A percentile compares a stretch with the other conserved stretches of the same genome.
Conservation (phyloP, 345 rosid species). For the Hibiscus tridactylites region DNA sequence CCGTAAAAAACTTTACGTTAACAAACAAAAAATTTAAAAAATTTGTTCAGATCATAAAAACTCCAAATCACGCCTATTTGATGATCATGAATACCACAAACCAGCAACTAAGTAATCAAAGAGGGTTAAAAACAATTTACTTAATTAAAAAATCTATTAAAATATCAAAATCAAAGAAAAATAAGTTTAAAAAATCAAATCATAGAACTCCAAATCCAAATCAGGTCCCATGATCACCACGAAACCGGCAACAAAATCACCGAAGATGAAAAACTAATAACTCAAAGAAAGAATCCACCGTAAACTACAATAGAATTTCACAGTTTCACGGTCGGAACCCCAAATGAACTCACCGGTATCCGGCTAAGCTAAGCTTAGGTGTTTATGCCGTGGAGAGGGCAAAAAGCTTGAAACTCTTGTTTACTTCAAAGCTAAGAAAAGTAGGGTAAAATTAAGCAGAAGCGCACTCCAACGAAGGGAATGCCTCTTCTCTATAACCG, state of each 20-base stretch:
- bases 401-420: background rate
- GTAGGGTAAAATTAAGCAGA: conserved; percentile 16
- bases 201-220: background rate
- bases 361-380: background rate
- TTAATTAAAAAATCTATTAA: too few relatives aligned
- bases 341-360: conserved; percentile 23
- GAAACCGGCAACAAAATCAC: background rate
- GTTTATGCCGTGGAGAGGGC: background rate
- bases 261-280: background rate
- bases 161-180: background rate
- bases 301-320: background rate
- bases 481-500: conserved; percentile 13
- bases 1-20: background rate
- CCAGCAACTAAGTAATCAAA: background rate
- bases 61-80: background rate
- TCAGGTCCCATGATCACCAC: background rate
- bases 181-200: background rate
- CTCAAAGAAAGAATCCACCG: background rate
- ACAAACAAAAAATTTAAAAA: background rate
- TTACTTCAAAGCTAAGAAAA: background rate
- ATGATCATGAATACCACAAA: background rate
- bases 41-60: background rate
- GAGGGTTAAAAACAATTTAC: background rate
- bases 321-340: background rate
- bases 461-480: conserved; percentile 20